A percentile compares a stretch with the other conserved stretches of the same genome.
phyloP scores from a whole-genome alignment of 2,329 filamentous ascomycete species.

The Tetracladium maxilliforme region DNA sequence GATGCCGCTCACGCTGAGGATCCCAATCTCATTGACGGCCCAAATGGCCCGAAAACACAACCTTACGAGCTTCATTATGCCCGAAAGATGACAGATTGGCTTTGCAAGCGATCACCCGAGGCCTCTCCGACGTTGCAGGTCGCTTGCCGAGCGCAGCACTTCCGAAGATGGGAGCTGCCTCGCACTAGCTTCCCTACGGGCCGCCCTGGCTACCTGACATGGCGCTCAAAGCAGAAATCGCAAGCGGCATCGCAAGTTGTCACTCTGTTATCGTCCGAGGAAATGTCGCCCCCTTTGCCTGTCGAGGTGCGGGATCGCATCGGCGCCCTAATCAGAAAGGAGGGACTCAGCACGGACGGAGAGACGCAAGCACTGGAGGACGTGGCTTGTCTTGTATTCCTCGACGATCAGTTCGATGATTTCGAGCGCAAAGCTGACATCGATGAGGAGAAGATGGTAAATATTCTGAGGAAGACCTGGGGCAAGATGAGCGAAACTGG shows the following conservation, averaged over 20 bases:
- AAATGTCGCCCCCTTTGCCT: constrained; percentile 20
- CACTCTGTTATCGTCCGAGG: constrained; percentile 18
- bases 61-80: constrained; percentile 79
- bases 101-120: constrained; percentile 40
- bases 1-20: constrained; percentile 59
- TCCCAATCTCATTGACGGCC: constrained; percentile 36
- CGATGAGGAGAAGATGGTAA: constrained; percentile 65
- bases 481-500: constrained; percentile 56
- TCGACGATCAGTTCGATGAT: constrained; percentile 74
- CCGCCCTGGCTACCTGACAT: constrained; percentile 62
- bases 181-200: constrained; percentile 60
- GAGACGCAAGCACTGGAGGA: constrained; percentile 72
- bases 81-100: constrained; percentile 62
- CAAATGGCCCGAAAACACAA: constrained; percentile 22
- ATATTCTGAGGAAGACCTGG: constrained; percentile 61
- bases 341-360: constrained; percentile 47
- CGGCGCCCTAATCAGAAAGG: constrained; percentile 63
- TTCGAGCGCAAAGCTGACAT: constrained; percentile 56
- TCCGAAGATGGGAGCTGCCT: constrained; percentile 70
- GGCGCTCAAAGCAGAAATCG: constrained; percentile 48
- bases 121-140: constrained; percentile 56
- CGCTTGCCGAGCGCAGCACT: constrained; percentile 74
- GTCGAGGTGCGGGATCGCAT: constrained; percentile 43
- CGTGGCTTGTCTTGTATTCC: constrained; percentile 73
- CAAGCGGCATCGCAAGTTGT: no score